Conservation (phyloP, 306 rosid species). For the Inga leiocalycina region DNA sequence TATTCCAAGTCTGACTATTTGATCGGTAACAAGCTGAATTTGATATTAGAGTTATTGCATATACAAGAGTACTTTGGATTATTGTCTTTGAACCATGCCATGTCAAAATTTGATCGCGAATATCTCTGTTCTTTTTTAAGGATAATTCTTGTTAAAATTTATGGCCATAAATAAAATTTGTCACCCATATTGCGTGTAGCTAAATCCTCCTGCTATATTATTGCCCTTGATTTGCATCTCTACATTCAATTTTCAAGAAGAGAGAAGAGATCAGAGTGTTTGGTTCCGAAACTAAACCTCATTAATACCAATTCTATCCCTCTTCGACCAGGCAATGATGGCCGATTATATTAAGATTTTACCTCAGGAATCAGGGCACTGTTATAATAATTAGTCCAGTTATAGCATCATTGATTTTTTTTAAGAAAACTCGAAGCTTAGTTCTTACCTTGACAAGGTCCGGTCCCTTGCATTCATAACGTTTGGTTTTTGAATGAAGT, state of each 20-base stretch:
- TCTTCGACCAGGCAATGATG: not conserved
- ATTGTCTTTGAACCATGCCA: not conserved
- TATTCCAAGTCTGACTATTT: too few species aligned
- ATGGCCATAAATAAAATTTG: not conserved
- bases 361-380: not conserved
- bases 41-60: not conserved
- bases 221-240: not conserved
- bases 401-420: not conserved
- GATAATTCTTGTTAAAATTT: not conserved
- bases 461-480: not conserved
- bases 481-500: not conserved
- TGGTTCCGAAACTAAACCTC: not conserved
- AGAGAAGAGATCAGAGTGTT: not conserved
- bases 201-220: not conserved
- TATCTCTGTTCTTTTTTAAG: not conserved
- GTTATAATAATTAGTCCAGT: not conserved
- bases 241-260: not conserved
- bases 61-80: not conserved
- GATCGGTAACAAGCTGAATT: not conserved
- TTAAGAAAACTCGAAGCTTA: not conserved
- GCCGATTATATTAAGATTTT: not conserved
- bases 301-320: not conserved
- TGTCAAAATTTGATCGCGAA: not conserved
- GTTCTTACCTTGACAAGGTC: not conserved
- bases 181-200: not conserved